These are phyloP conservation scores for Vicia sativa DNA, from an alignment of 306 rosid genomes.

Conservation along the genomic window DNA sequence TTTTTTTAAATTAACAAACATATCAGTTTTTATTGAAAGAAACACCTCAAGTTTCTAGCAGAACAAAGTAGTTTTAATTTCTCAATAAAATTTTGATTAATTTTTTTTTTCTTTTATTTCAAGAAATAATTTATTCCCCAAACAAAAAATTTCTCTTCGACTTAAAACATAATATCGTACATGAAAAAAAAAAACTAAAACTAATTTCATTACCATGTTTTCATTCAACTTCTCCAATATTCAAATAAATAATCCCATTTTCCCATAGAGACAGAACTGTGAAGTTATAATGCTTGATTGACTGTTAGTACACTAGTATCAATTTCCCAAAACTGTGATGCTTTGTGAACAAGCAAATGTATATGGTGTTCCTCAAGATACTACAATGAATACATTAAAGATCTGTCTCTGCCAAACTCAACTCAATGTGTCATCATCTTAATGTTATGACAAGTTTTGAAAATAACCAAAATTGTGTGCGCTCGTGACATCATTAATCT, in stretches of 20 bases:
- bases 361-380: not conserved
- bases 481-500: constrained; percentile 35
- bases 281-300: not conserved
- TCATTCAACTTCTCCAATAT: not conserved
- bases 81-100: not conserved
- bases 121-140: not conserved
- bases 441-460: not conserved
- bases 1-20: not conserved
- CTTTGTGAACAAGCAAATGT: constrained; percentile 3
- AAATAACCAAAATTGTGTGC: not conserved
- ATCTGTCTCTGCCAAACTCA: constrained; percentile 9
- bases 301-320: not conserved
- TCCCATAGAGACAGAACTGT: not conserved
- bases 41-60: not conserved
- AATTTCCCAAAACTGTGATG: constrained; percentile 26
- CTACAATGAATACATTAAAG: not conserved
- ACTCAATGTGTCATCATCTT: not conserved
- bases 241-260: not conserved
- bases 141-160: not conserved
- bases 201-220: not conserved
- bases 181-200: not conserved
- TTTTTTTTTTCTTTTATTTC: not conserved
- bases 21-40: no score
- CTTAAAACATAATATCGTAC: not conserved
- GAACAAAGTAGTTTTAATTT: not conserved